Percentiles rank a stretch among this genome's conserved stretches.
These are phyloP conservation scores for Vaccinium corymbosum DNA, from an alignment of 148 eudicot genomes.

Conservation along the genomic window DNA sequence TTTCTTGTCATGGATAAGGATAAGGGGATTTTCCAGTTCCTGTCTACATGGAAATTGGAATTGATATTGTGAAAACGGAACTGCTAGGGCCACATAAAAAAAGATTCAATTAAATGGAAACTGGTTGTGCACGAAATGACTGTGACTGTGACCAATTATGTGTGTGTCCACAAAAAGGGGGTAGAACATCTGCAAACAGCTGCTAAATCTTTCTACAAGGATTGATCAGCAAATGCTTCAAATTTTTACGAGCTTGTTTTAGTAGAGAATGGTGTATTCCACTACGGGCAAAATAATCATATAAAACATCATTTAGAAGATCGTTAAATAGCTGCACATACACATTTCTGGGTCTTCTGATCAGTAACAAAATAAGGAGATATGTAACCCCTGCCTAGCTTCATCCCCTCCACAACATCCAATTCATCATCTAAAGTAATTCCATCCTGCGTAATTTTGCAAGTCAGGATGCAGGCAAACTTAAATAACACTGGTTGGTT, in stretches of 20 bases:
- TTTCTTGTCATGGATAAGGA: conserved; percentile 89
- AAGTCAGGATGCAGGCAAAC: conserved; percentile 6
- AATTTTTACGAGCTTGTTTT: background rate
- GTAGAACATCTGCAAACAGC: conserved; percentile 4
- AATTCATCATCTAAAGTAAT: conserved; percentile 81
- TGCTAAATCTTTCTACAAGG: background rate
- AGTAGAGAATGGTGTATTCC: background rate
- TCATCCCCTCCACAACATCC: conserved; percentile 99
- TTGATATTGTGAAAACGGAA: conserved; percentile 12
- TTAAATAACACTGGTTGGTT: background rate
- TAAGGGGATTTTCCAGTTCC: conserved; percentile 88
- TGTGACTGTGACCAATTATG: background rate
- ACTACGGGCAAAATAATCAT: background rate
- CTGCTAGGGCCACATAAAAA: background rate
- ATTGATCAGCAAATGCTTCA: conserved; percentile 9
- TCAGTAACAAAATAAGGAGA: conserved; percentile 94
- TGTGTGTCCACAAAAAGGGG: background rate
- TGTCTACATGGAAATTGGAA: conserved; percentile 31
- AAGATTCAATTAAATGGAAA: background rate
- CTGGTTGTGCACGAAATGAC: background rate
- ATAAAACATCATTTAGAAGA: background rate
- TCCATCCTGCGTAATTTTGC: conserved; percentile 55
- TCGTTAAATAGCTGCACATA: conserved; percentile 33
- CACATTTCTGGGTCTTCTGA: conserved; percentile 80
- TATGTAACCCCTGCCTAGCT: conserved; percentile 87